These are phyloP conservation scores for Cyberlindnera veronae DNA, from an alignment of 805 yeast species.

Conservation along the genomic window DNA sequence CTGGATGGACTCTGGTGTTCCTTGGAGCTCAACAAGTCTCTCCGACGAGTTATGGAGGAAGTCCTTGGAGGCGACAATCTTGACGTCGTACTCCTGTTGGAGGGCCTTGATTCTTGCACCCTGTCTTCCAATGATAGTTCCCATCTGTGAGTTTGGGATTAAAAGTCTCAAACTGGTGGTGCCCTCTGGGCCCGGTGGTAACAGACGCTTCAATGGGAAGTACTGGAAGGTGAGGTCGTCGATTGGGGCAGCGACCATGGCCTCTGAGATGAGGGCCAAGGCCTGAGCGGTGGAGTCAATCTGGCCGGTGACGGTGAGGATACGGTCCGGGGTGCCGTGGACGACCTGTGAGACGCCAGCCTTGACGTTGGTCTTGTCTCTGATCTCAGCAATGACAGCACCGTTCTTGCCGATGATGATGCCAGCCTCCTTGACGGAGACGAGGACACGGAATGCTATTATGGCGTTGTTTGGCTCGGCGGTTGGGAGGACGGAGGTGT, in stretches of 20 bases:
- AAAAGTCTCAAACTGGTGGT: constrained; percentile 62
- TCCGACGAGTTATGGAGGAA: constrained; percentile 79
- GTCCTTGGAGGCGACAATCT: constrained; percentile 85
- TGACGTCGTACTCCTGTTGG: constrained; percentile 64
- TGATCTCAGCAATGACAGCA: constrained; percentile 65
- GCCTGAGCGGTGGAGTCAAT: constrained; percentile 68
- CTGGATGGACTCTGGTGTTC: constrained; percentile 60
- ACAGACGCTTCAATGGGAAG: constrained; percentile 58
- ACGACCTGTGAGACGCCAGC: constrained; percentile 84
- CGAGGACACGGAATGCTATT: constrained; percentile 45
- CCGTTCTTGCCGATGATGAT: constrained; percentile 88
- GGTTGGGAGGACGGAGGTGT: constrained; percentile 24
- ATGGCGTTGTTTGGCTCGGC: constrained; percentile 25
- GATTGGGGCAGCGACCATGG: constrained; percentile 47
- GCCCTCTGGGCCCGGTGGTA: constrained; percentile 49
- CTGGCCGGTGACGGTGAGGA: constrained; percentile 73
- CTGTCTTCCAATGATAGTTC: constrained; percentile 81
- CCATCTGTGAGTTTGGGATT: constrained; percentile 82
- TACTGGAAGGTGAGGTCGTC: constrained; percentile 39
- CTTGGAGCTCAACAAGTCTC: constrained; percentile 84
- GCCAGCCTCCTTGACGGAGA: constrained; percentile 85
- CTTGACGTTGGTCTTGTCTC: constrained; percentile 73
- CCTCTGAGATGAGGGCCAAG: constrained; percentile 63
- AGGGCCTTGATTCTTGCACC: constrained; percentile 78
- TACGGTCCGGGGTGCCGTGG: constrained; percentile 79